Evolutionary conservation across 768 basidiomycete genomes (phyloP), one percentile per base, ranked within the genome.

Genomic region (Gloeopeniophorella convolvens): DNA sequence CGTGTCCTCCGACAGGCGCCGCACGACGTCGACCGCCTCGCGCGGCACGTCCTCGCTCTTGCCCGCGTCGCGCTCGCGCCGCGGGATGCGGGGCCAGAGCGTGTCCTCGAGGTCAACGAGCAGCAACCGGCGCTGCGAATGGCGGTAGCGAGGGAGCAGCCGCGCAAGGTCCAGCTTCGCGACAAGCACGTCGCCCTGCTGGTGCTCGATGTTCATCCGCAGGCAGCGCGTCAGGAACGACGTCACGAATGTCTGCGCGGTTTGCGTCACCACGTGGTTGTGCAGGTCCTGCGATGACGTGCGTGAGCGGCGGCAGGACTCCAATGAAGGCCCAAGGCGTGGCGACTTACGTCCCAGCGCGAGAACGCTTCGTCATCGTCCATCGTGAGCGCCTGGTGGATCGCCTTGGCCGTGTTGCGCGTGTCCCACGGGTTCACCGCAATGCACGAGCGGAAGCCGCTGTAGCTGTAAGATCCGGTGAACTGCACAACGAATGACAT

Each of bases 401-500:
- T 91, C 3, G 89, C 90, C 24, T 80, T 72, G 0, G 91, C 87
- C 2, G 91, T 91, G n/a, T 82, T 84, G 24, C 86, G 77, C 32
- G 77, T 78, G 58, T 90, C 88, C 78, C 86, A 92, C 1, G 89
- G 90, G 62, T 92, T 92, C 63, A 92, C 74, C 11, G 85, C 82
- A 39, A 92, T 86, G 57, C 89, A 92, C 11, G 84, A 86, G 33
- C 89, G 72, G 70, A 93, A 93, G 12, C 90, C 89, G 40, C 82
- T 84, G 61, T 89, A 90, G 58, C 80, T 85, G 62, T 92, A 92
- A 5, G 82, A 82, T 10, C 90, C 91, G 0, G 90, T 86, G 63
- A 93, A 93, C 81, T 89, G 56, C n/a, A 48, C 9, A 56, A 15
- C 37, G 31, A 40, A 53, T 42, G 32, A 16, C 24, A 8, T 50